These are phyloP conservation scores for Populus pruinosa DNA, from an alignment of 345 rosid genomes.

Conservation along the genomic window DNA sequence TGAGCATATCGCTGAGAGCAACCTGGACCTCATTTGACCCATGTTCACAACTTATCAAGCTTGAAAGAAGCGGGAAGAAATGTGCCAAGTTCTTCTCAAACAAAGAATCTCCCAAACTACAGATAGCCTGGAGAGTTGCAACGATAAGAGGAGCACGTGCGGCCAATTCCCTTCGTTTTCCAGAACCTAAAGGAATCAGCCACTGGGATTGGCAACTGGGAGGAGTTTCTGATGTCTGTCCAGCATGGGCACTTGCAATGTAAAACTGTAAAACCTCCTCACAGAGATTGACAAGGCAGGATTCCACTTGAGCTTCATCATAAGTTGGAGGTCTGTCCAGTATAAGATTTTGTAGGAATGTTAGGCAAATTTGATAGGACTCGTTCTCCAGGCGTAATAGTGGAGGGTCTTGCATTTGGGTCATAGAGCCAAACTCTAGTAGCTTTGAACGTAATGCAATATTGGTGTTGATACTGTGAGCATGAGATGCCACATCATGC, in stretches of 20 bases:
- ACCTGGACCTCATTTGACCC: conserved; percentile 86
- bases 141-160: conserved; percentile 78
- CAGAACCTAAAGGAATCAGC: conserved; percentile 85
- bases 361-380: conserved; percentile 88
- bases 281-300: conserved; percentile 65
- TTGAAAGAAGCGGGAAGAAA: conserved; percentile 75
- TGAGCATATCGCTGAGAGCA: conserved; percentile 89
- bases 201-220: conserved; percentile 41
- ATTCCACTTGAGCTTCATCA: conserved; percentile 57
- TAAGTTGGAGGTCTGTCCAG: conserved; percentile 50
- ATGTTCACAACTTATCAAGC: conserved; percentile 87
- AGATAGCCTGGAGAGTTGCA: conserved; percentile 71
- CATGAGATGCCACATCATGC: conserved; percentile 75
- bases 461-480: conserved; percentile 69
- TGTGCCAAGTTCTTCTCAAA: conserved; percentile 63
- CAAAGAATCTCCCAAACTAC: conserved; percentile 67
- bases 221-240: conserved; percentile 41
- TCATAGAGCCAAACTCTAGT: conserved; percentile 78
- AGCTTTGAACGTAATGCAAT: conserved; percentile 56
- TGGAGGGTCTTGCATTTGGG: conserved; percentile 99
- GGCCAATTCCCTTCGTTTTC: conserved; percentile 79
- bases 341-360: conserved; percentile 77
- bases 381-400: conserved; percentile 88
- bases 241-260: conserved; percentile 45
- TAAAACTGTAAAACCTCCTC: conserved; percentile 71